phyloP scores from a whole-genome alignment of 257 asterid genomes.

The Solanum paucissectum region DNA sequence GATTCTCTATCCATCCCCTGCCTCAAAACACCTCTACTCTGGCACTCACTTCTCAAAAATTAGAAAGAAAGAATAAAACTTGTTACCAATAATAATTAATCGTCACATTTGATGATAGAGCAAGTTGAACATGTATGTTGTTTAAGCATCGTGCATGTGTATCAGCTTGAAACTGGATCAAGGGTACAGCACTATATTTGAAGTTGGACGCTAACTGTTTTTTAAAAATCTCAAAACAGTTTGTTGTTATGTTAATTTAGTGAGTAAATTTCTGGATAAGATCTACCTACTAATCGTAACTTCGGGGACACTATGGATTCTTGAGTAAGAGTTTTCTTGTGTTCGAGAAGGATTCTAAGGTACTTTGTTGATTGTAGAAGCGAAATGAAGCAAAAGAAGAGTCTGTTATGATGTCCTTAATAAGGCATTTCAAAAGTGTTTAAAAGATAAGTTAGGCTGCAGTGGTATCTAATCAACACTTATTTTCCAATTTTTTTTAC shows the following conservation, averaged over 20 bases:
- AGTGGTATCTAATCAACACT: background rate
- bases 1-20: background rate
- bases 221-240: rapidly evolving
- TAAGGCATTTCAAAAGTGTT: background rate
- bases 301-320: background rate
- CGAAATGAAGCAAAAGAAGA: background rate
- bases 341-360: background rate
- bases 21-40: background rate
- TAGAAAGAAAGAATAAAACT: background rate
- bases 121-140: background rate
- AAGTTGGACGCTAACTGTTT: background rate
- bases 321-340: background rate
- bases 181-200: background rate
- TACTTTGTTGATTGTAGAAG: background rate
- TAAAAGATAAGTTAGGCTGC: background rate
- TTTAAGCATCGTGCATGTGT: background rate
- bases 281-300: background rate
- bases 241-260: background rate
- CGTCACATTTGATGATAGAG: background rate
- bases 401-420: background rate
- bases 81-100: background rate
- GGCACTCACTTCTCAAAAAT: background rate
- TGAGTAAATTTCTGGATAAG: background rate
- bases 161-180: background rate
- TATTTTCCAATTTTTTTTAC: background rate